A percentile compares a stretch with the other conserved stretches of the same genome.
Evolutionary conservation across 2,329 filamentous ascomycete species (phyloP).

Genomic region (Ascochyta pisi): DNA sequence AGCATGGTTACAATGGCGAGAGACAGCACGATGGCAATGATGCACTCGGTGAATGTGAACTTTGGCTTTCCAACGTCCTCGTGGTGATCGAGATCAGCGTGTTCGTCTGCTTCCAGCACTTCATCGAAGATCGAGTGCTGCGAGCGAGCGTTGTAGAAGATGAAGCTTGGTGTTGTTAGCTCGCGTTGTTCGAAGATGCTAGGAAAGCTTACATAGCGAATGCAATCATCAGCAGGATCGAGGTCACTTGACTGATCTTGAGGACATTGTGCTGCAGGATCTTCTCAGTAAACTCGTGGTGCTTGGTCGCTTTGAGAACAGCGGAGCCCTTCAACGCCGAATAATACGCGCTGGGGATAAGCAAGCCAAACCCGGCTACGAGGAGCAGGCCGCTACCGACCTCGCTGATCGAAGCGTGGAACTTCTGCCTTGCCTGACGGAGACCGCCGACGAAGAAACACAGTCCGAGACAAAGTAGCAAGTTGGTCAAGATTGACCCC

Average conservation of each 20-base stretch:
- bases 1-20: slow-evolving; percentile 75
- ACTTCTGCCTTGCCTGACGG: slow-evolving; percentile 70
- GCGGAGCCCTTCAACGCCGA: slow-evolving; percentile 53
- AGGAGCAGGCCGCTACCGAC: slow-evolving; percentile 78
- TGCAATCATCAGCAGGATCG: slow-evolving; percentile 45
- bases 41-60: slow-evolving; percentile 76
- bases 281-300: slow-evolving; percentile 43
- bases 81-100: slow-evolving; percentile 68
- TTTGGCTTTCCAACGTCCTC: slow-evolving; percentile 68
- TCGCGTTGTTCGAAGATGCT: slow-evolving; percentile 53
- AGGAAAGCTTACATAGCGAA: slow-evolving; percentile 58
- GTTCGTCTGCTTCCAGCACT: slow-evolving; percentile 74
- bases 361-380: slow-evolving; percentile 69
- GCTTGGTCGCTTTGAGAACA: slow-evolving; percentile 34
- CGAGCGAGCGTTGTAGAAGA: slow-evolving; percentile 76
- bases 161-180: slow-evolving; percentile 64
- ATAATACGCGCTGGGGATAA: slow-evolving; percentile 46
- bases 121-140: slow-evolving; percentile 81
- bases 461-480: slow-evolving; percentile 77
- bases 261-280: slow-evolving; percentile 44
- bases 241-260: slow-evolving; percentile 46
- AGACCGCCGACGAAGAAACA: slow-evolving; percentile 83
- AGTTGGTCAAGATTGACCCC: slow-evolving; percentile 80
- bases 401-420: slow-evolving; percentile 79
- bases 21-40: slow-evolving; percentile 69